A percentile compares a stretch with the other conserved stretches of the same genome.
phyloP scores from a whole-genome alignment of 2,329 filamentous ascomycete genomes.

The Alternaria gansuensis region DNA sequence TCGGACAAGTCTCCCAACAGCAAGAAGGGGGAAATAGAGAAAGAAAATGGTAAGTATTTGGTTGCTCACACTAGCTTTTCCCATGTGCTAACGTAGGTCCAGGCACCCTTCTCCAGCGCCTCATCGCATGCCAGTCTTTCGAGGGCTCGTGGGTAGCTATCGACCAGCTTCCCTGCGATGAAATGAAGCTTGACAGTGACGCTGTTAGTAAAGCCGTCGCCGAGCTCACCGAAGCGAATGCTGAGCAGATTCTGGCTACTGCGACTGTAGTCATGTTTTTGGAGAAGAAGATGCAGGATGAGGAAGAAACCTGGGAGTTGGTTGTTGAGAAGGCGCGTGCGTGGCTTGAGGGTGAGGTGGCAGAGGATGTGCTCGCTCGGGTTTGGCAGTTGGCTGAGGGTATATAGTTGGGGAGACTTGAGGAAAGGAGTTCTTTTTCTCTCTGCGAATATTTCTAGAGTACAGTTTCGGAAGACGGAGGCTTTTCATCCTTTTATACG shows the following conservation, averaged over 20 bases:
- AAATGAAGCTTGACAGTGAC: neutral
- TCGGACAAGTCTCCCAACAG: neutral
- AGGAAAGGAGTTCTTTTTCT: neutral
- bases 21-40: neutral
- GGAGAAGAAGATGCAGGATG: constrained; percentile 9
- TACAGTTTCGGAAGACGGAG: no score
- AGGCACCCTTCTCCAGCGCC: constrained; percentile 4
- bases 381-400: constrained; percentile 2
- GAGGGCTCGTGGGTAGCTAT: constrained; percentile 2
- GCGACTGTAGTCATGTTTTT: neutral
- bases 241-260: constrained; percentile 2
- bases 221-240: neutral
- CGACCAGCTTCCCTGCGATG: neutral
- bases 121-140: constrained; percentile 13
- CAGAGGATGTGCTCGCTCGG: neutral
- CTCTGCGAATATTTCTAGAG: no score
- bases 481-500: no score
- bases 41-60: neutral
- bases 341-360: neutral
- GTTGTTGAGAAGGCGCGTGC: constrained; percentile 16
- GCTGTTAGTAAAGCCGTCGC: neutral
- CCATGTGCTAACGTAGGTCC: neutral
- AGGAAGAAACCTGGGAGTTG: constrained; percentile 13
- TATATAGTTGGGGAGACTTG: neutral
- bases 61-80: neutral